Evolutionary conservation across 2,329 filamentous ascomycete genomes (phyloP).

Genomic region (Cladosporium halotolerans): DNA sequence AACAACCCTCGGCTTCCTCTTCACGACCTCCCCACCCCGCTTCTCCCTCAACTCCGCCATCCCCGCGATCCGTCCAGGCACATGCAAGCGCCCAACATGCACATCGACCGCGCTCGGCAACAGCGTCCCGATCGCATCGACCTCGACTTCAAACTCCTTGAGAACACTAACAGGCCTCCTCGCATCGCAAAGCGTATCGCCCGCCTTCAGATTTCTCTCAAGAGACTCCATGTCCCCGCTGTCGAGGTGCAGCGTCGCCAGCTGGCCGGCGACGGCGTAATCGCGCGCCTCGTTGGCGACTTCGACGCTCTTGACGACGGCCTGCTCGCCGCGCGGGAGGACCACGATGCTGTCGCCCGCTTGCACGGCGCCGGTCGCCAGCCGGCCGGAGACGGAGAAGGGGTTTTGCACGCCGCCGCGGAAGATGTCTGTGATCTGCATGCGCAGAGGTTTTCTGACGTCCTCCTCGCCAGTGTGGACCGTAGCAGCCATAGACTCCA

Average conservation of each 20-base stretch:
- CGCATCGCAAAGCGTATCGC: constrained; percentile 73
- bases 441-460: constrained; percentile 70
- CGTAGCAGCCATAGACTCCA: constrained; percentile 59
- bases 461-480: constrained; percentile 41
- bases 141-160: constrained; percentile 71
- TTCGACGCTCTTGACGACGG: constrained; percentile 74
- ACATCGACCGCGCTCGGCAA: constrained; percentile 87
- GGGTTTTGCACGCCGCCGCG: constrained; percentile 72
- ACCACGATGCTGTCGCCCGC: constrained; percentile 72
- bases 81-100: constrained; percentile 76
- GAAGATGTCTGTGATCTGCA: constrained; percentile 86
- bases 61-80: constrained; percentile 64
- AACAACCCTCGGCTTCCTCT: constrained; percentile 80
- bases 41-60: constrained; percentile 68
- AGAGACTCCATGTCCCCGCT: constrained; percentile 68
- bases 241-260: constrained; percentile 72
- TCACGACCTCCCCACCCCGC: constrained; percentile 60
- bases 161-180: constrained; percentile 60
- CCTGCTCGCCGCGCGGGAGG: constrained; percentile 75
- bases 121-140: constrained; percentile 82
- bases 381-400: constrained; percentile 75
- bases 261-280: constrained; percentile 91
- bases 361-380: constrained; percentile 80
- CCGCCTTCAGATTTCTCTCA: constrained; percentile 61
- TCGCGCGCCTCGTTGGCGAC: constrained; percentile 66